Evolutionary conservation across 352 stramenopile species (phyloP), one percentile per base, ranked within the genome.

Genomic region (Phytophthora rubi): DNA sequence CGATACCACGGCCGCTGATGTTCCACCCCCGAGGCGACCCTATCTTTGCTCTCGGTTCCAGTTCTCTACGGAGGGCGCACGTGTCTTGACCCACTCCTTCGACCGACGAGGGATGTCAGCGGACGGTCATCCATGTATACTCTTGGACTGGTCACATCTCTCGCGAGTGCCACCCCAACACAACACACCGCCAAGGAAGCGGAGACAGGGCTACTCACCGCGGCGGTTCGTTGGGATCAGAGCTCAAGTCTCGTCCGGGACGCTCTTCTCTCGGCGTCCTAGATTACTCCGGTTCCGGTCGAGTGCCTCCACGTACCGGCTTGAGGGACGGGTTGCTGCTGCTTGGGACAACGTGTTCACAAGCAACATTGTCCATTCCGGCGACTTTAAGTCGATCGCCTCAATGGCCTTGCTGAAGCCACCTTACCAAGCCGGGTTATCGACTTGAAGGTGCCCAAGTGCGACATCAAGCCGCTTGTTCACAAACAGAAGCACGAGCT

Each of bases 351-450:
- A 33, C 0, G 62, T 49, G 32, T 57, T 59, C 9, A 64, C 54
- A 13, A 64, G 54, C 2, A 48, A 26, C 47, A 64, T 59, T 9
- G 48, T 59, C 63, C 62, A 63, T 6, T 47, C 62, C 5, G 62
- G 32, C 6, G 54, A 63, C 33, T 53, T 48, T 35, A 62, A 69
- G 26, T 69, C 53, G 30, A 69, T 69, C 18, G 62, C 60, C 9
- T 66, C 59, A 9, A 60, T n/a, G n/a, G 28, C 15, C 26, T 39
- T 53, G 26, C 26, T 28, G 26, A 28, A 28, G 26, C 26, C 26
- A 28, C 26, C 26, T 3, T 35, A 60, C 51, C 51, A 67, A 3
- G 13, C 3, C 4, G 51, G 51, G 7, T 32, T 21, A 3, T 59
- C 49, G 9, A 13, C 3, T 26, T 60, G 51, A 6, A 67, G 0